Evolutionary conservation across 257 asterid species (phyloP), one percentile per base, ranked within the genome.

Genomic region (Scutellaria minor): DNA sequence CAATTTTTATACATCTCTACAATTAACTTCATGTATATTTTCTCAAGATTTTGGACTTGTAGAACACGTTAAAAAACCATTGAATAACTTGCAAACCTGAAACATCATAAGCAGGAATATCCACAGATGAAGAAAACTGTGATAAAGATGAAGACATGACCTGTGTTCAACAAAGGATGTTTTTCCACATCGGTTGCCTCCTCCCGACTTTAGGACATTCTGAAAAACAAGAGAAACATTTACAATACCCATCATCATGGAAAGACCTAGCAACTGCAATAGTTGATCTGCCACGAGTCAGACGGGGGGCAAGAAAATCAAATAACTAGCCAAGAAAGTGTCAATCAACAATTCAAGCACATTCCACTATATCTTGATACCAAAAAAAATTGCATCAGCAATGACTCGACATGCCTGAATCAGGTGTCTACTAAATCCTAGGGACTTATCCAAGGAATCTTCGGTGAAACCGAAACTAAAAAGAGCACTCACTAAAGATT

Each of bases 141-240:
- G 27, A 24, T 24, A 24, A 2, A 24, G 97, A 87, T 94, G 99
- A 74, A 94, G 93, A 85, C 85, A 91, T n/a, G 96, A 86, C 74
- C 98, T 82, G 78, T 94, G 99, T 81, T 94, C 99, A 75, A 94
- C 98, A 83, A 94, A 94, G 48, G 99, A 94, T 78, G 96, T 87
- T 80, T 94, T 94, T 9, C 98, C 99, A 64, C 78, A 88, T 31
- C 90, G 98, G 76, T 94, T 87, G 78, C 92, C 84, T 66, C 87
- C 74, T 24, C 81, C 85, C 48, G 95, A 80, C 85, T 88, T 94
- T 40, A 92, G 77, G 76, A 88, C 39, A 81, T 82, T 82, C 99
- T 94, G 91, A 75, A 85, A 78, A 41, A 24, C 74, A 76, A 67
- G 68, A 70, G 37, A 56, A 81, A 18, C 54, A 31, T 39, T 45